phyloP scores from a whole-genome alignment of 106 monocot genomes.

The Xerophyta viscosa region DNA sequence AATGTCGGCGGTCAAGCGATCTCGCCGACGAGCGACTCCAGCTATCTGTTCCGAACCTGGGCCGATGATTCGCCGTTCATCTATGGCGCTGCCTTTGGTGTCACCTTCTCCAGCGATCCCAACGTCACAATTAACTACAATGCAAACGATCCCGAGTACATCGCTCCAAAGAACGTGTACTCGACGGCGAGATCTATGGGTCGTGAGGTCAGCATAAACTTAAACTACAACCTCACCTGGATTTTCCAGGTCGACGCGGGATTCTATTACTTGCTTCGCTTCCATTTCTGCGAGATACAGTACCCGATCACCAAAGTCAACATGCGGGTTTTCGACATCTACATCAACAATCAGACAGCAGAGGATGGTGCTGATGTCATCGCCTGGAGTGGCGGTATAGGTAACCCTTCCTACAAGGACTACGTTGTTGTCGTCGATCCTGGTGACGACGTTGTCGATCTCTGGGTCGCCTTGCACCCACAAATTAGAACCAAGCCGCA shows the following conservation, averaged over 20 bases:
- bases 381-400: slow-evolving; percentile 28
- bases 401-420: slow-evolving; percentile 28
- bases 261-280: slow-evolving; percentile 51
- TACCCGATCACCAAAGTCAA: slow-evolving; percentile 38
- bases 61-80: slow-evolving; percentile 40
- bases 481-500: slow-evolving; percentile 10
- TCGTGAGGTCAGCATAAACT: slow-evolving; percentile 19
- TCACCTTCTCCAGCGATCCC: slow-evolving; percentile 30
- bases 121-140: slow-evolving; percentile 52
- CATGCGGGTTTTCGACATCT: slow-evolving; percentile 41
- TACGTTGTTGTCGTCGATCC: slow-evolving; percentile 26
- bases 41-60: slow-evolving; percentile 55
- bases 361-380: slow-evolving; percentile 32
- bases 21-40: slow-evolving; percentile 26
- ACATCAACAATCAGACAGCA: slow-evolving; percentile 49
- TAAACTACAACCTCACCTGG: slow-evolving; percentile 78
- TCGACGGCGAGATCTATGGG: slow-evolving; percentile 70
- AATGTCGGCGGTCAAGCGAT: slow-evolving; percentile 72
- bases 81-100: slow-evolving; percentile 40
- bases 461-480: slow-evolving; percentile 51
- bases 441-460: slow-evolving; percentile 29
- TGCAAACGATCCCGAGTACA: slow-evolving; percentile 16
- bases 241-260: slow-evolving; percentile 46
- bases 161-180: slow-evolving; percentile 63
- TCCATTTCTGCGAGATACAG: slow-evolving; percentile 81